These are phyloP conservation scores for Peronosclerospora sorghi DNA, from an alignment of 352 stramenopile genomes.

Conservation along the genomic window DNA sequence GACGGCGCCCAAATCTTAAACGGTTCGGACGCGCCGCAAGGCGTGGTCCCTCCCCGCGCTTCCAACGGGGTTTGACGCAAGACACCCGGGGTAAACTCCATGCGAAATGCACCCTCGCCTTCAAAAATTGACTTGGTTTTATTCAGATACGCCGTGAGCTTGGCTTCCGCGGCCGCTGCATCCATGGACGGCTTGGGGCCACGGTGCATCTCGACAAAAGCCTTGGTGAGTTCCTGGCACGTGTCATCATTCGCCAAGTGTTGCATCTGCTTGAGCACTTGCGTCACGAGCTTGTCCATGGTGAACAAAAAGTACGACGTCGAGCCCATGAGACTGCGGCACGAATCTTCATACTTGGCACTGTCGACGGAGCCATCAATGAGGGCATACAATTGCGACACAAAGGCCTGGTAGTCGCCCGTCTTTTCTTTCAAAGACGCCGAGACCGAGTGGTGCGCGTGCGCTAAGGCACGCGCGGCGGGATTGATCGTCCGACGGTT, in stretches of 20 bases:
- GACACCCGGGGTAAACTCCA: conserved; percentile 75
- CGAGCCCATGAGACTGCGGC: conserved; percentile 80
- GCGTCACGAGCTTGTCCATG: conserved; percentile 83
- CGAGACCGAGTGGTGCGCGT: conserved; percentile 47
- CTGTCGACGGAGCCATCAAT: conserved; percentile 82
- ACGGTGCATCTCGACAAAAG: conserved; percentile 47
- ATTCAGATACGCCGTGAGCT: conserved; percentile 39
- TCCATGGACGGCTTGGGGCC: conserved; percentile 19
- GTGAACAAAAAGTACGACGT: conserved; percentile 88
- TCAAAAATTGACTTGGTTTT: conserved; percentile 78
- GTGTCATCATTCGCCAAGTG: conserved; percentile 71
- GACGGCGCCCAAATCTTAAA: conserved; percentile 81
- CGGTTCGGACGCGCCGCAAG: conserved; percentile 23
- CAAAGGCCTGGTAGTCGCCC: conserved; percentile 78
- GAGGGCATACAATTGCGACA: conserved; percentile 80
- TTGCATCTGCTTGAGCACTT: conserved; percentile 85
- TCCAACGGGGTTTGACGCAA: conserved; percentile 66
- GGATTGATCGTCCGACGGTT: conserved; percentile 83
- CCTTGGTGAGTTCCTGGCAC: conserved; percentile 66
- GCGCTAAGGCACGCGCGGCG: conserved; percentile 62
- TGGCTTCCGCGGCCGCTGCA: conserved; percentile 20
- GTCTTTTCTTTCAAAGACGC: conserved; percentile 53
- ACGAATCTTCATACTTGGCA: conserved; percentile 85
- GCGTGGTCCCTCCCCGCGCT: conserved; percentile 28
- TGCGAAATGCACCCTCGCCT: conserved; percentile 72